phyloP scores from a whole-genome alignment of 2,329 filamentous ascomycete species.

The Fusarium udum region DNA sequence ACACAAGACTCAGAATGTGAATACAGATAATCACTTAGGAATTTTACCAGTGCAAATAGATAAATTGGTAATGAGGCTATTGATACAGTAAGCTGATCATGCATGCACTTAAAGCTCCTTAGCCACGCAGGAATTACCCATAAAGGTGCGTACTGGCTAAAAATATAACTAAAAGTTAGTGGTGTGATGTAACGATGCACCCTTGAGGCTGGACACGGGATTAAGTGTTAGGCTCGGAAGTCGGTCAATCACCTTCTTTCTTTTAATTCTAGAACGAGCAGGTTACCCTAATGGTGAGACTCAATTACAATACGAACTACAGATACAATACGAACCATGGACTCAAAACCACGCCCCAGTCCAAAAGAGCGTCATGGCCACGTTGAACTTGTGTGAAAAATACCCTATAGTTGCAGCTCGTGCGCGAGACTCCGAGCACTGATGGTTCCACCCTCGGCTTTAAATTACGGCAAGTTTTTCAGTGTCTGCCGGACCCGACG shows the following conservation, averaged over 20 bases:
- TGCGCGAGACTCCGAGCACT: not conserved
- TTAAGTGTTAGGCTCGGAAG: not conserved
- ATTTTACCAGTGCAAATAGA: not conserved
- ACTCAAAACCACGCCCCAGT: not conserved
- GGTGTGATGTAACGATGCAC: not conserved
- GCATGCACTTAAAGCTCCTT: not conserved
- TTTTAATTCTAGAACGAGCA: not conserved
- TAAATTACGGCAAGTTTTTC: not conserved
- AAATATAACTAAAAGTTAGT: not conserved
- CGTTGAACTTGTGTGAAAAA: not conserved
- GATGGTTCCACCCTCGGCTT: conserved; percentile 5
- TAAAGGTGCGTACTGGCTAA: not conserved
- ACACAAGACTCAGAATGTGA: rapidly evolving
- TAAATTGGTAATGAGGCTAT: not conserved
- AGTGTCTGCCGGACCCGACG: not conserved
- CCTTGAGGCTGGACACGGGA: not conserved
- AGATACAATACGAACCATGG: not conserved
- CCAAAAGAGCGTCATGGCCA: not conserved
- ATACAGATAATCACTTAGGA: not conserved
- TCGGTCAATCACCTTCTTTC: not conserved
- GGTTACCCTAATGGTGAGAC: not conserved
- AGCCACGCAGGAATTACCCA: not conserved
- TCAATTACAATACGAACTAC: not conserved
- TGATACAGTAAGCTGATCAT: not conserved
- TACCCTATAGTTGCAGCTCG: not conserved